A percentile compares a stretch with the other conserved stretches of the same genome.
phyloP scores from a whole-genome alignment of 345 rosid species.

The Brassica napus region DNA sequence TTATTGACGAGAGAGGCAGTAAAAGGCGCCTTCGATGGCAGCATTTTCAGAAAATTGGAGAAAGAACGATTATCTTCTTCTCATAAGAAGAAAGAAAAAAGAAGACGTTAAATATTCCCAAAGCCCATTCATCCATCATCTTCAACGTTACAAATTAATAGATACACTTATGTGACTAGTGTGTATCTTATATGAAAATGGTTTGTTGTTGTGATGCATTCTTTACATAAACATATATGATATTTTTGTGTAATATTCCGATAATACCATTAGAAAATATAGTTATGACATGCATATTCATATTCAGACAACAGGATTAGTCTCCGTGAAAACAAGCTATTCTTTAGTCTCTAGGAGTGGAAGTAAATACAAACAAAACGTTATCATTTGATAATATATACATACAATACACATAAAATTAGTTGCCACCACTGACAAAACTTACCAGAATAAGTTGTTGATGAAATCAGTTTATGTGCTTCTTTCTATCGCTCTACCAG shows the following conservation, averaged over 20 bases:
- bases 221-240: not conserved
- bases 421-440: not conserved
- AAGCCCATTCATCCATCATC: not conserved
- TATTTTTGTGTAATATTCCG: not conserved
- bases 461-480: not conserved
- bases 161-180: not conserved
- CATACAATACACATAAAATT: not conserved
- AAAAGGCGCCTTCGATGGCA: slow-evolving; percentile 68
- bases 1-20: slow-evolving; percentile 55
- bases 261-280: not conserved
- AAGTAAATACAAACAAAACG: not conserved
- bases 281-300: not conserved
- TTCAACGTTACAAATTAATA: not conserved
- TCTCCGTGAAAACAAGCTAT: not conserved
- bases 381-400: not conserved
- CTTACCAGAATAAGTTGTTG: not conserved
- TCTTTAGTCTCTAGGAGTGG: not conserved
- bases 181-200: not conserved
- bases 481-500: not conserved
- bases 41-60: slow-evolving; percentile 57
- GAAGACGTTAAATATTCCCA: not conserved
- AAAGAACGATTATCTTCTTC: slow-evolving; percentile 40
- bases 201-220: not conserved
- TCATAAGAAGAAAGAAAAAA: not conserved
- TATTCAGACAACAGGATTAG: not conserved